Base-by-base conservation (phyloP, 257 asterid species). In the Solanum pennellii region DNA sequence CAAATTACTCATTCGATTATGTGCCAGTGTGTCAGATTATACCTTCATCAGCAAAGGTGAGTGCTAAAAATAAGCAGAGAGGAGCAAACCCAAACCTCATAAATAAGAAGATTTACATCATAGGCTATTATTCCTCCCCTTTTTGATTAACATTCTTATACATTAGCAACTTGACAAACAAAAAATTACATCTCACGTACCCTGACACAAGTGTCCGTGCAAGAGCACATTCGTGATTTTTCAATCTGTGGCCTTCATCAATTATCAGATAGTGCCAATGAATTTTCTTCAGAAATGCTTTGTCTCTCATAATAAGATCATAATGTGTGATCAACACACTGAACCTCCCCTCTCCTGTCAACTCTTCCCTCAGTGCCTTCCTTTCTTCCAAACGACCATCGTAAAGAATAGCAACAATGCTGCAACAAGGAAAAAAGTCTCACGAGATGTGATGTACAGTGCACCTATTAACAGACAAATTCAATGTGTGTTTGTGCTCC, bases 371-470 rank as follows among this genome's bases (percentile, higher is more conserved):
- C 92, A 97, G 87, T 88, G 98, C 96, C 93, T 96, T 97, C 83
- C 99, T 94, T 93, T 97, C 99, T 69, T 97, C 99, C 52, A 89
- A 87, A 31, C 99, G 98, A 31, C 99, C 99, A 92, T 97, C 99
- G 89, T 96, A 97, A 82, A 97, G 97, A 92, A 97, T 94, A 82
- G 96, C 95, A 89, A 92, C 88, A 87, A 95, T 92, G 87, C 99
- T 97, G 93, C 88, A 91, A 89, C 86, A 88, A n/a, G 88, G 83
- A 91, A 87, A 87, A 87, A 88, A 86, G n/a, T 80, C 83, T 35
- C 87, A 90, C 91, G 73, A 93, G 87, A 42, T 75, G 85, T 69
- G 52, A 82, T 84, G 90, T 89, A 88, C 73, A 85, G 45, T 72
- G 86, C 88, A 52, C 66, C 44, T 47, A 45, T 45, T 44, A 89